Base-by-base conservation (phyloP, 352 stramenopile species). In the Phytopythium mirpurense region DNA sequence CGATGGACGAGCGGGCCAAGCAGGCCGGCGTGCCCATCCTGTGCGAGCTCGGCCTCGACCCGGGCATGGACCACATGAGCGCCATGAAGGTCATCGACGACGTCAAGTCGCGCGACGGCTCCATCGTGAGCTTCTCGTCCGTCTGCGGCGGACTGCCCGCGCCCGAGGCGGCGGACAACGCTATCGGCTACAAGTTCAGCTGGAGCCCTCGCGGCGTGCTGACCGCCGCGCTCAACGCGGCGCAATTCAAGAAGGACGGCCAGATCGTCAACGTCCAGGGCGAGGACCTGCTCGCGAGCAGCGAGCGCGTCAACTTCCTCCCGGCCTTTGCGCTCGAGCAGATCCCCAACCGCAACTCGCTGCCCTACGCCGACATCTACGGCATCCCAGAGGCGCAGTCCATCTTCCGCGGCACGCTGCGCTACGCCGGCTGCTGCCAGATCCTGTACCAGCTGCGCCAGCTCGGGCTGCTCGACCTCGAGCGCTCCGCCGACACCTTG, bases 61-160 rank as follows among this genome's bases (percentile, higher is more conserved):
- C 95, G 32, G 96, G 95, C 19, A 97, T 99, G 72, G 93, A 98
- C 56, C 95, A 98, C 68, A 98, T 98, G 88, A 96, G 85, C 62
- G 95, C 96, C 3, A 98, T 98, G 92, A 96, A 96, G 61, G 90
- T 98, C 12, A 98, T 99, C 52, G 89, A 98, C 61, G 79, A 98
- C 67, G 88, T 98, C 37, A 91, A 98, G 43, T 74, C 78, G 6
- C 70, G 89, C 21, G 89, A 85, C 46, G 95, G 94, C 24, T 86
- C 82, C 48, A 74, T 99, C 43, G 68, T 86, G 31, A 90, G 75
- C 23, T 98, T 99, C 67, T 93, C 82, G 31, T 98, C 92, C 19
- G 84, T 98, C 15, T 98, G 94, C 67, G 96, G 96, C 34, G 96
- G 96, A 29, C 72, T 98, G 7, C 93, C 93, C 40, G 89, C 95